Evolutionary conservation across 2,329 filamentous ascomycete species (phyloP).

Genomic region (Epichloe uncinata): DNA sequence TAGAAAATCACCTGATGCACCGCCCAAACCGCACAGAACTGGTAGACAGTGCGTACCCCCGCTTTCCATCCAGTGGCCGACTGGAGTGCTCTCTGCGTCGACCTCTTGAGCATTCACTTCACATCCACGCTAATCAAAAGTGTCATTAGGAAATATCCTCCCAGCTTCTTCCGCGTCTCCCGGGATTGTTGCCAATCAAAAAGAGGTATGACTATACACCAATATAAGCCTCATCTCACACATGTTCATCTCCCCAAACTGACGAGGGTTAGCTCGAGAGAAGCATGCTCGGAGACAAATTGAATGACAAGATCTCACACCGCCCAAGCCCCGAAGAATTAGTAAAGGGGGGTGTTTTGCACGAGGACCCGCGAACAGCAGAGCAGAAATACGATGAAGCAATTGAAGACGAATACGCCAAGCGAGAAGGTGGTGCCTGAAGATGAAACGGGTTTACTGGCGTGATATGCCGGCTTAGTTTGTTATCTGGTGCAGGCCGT

Average conservation of each 20-base stretch:
- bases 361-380: slow-evolving; percentile 48
- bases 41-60: slow-evolving; percentile 53
- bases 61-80: not conserved
- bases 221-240: not conserved
- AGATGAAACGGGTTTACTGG: not conserved
- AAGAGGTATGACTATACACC: slow-evolving; percentile 38
- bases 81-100: not conserved
- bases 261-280: slow-evolving; percentile 48
- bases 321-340: slow-evolving; percentile 65
- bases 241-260: not conserved
- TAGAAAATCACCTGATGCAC: slow-evolving; percentile 58
- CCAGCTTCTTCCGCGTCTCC: slow-evolving; percentile 68
- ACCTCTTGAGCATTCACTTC: not conserved
- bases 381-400: slow-evolving; percentile 46
- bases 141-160: slow-evolving; percentile 68
- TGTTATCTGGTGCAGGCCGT: not conserved
- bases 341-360: slow-evolving; percentile 71
- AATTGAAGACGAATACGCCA: slow-evolving; percentile 51
- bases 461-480: not conserved
- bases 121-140: slow-evolving; percentile 9
- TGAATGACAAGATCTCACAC: slow-evolving; percentile 76
- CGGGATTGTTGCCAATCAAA: slow-evolving; percentile 64
- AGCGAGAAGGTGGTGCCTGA: slow-evolving; percentile 48
- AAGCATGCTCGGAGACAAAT: slow-evolving; percentile 73
- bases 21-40: slow-evolving; percentile 66